phyloP scores from a whole-genome alignment of 768 basidiomycete species.

The Trametes punicea region DNA sequence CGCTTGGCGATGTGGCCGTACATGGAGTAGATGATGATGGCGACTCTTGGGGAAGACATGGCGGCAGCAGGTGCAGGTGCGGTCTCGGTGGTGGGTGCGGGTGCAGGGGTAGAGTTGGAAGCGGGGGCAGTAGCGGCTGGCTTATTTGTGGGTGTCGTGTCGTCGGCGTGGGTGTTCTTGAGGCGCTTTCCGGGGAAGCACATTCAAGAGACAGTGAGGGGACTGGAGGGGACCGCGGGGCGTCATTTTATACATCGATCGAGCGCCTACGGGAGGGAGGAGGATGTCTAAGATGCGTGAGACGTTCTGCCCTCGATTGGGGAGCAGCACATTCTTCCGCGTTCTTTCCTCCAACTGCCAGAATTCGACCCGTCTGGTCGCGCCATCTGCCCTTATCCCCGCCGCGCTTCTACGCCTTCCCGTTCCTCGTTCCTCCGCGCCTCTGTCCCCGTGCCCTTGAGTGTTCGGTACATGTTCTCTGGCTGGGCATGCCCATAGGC shows the following conservation, averaged over 20 bases:
- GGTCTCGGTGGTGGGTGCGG: constrained; percentile 9
- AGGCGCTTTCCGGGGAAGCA: constrained; percentile 24
- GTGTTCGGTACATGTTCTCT: neutral
- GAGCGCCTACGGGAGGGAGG: constrained; percentile 3
- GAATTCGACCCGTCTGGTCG: neutral
- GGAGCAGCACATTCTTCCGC: constrained; percentile 1
- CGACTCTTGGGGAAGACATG: constrained; percentile 47
- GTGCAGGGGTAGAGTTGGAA: constrained; percentile 8
- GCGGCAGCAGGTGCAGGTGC: neutral
- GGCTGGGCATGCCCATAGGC: too few relatives aligned
- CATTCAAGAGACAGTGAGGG: constrained; percentile 12
- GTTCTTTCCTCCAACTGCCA: constrained; percentile 5
- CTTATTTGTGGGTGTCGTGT: constrained; percentile 8
- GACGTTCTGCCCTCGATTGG: constrained; percentile 18
- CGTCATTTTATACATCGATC: constrained; percentile 9
- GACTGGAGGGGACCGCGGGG: neutral
- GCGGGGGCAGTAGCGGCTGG: constrained; percentile 3
- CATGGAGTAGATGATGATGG: constrained; percentile 72
- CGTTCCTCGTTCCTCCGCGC: neutral
- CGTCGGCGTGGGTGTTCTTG: constrained; percentile 21
- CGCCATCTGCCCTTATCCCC: neutral
- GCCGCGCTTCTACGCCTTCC: neutral
- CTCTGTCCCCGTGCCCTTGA: neutral
- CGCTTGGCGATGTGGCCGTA: constrained; percentile 72
- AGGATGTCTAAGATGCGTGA: constrained; percentile 5